These are phyloP conservation scores for Pseudogymnoascus sp. DNA, from an alignment of 2,329 filamentous ascomycete species.

Conservation along the genomic window DNA sequence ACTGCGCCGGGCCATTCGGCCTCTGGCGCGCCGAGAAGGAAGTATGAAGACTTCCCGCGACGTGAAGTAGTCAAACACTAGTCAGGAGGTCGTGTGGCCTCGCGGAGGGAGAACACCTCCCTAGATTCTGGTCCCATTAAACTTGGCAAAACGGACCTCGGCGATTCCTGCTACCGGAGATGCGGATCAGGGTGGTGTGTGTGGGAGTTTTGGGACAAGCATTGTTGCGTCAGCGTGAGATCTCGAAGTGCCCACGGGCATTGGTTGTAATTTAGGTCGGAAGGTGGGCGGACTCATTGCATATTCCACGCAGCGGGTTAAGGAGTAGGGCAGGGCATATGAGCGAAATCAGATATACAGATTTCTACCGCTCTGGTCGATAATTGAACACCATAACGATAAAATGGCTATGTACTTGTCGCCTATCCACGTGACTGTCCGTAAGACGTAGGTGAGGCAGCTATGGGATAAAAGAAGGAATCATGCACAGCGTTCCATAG, in stretches of 20 bases:
- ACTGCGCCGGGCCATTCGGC: conserved; percentile 57
- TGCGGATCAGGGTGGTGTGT: neutral
- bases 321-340: neutral
- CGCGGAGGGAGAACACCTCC: neutral
- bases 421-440: neutral
- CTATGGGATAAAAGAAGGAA: neutral
- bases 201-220: conserved; percentile 1
- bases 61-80: neutral
- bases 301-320: neutral
- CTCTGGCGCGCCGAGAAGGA: conserved; percentile 39
- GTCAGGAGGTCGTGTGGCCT: neutral
- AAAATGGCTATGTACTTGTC: neutral
- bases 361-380: neutral
- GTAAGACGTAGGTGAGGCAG: neutral
- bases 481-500: neutral
- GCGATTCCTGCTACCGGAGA: neutral
- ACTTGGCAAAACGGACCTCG: neutral
- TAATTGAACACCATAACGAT: neutral
- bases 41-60: neutral
- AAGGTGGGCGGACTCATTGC: conserved; percentile 3
- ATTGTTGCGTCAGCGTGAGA: neutral
- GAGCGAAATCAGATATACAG: neutral
- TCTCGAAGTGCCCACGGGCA: neutral
- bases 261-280: conserved; percentile 4
- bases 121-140: neutral